These are phyloP conservation scores for Fraxinus nigra DNA, from an alignment of 305 asterid genomes.

Conservation along the genomic window DNA sequence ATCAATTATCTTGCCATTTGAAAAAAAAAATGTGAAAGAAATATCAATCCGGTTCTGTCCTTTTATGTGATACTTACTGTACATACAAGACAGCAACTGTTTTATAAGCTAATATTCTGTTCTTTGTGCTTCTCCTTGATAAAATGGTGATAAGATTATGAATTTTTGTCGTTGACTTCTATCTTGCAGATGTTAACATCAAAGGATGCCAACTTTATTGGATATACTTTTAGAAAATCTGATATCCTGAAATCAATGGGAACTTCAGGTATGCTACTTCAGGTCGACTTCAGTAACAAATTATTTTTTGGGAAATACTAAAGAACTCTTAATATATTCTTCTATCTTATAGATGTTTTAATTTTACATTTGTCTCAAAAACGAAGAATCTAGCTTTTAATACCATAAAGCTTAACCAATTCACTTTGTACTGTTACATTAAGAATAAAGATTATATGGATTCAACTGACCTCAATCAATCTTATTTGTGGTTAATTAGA, in stretches of 20 bases:
- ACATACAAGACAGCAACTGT: neutral
- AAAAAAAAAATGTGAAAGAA: neutral
- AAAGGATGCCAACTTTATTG: slow-evolving; percentile 89
- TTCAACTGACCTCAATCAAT: neutral
- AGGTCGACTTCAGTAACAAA: neutral
- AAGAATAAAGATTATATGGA: neutral
- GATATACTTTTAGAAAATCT: slow-evolving; percentile 94
- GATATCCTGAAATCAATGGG: slow-evolving; percentile 79
- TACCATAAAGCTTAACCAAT: neutral
- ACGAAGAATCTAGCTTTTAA: neutral
- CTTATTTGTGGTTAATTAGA: neutral
- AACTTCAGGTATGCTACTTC: slow-evolving; percentile 55
- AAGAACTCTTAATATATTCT: neutral
- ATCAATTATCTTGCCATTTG: neutral
- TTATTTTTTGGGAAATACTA: neutral
- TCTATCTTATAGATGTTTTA: neutral
- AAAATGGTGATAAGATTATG: neutral
- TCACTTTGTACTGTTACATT: neutral
- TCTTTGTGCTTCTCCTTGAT: neutral
- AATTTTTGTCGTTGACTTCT: slow-evolving; percentile 1
- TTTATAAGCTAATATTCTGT: neutral
- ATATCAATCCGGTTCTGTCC: neutral
- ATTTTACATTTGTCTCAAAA: neutral
- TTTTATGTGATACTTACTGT: neutral
- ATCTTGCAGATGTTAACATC: slow-evolving; percentile 87